Conservation (phyloP, 306 rosid genomes). For the Adenanthera pavonina region DNA sequence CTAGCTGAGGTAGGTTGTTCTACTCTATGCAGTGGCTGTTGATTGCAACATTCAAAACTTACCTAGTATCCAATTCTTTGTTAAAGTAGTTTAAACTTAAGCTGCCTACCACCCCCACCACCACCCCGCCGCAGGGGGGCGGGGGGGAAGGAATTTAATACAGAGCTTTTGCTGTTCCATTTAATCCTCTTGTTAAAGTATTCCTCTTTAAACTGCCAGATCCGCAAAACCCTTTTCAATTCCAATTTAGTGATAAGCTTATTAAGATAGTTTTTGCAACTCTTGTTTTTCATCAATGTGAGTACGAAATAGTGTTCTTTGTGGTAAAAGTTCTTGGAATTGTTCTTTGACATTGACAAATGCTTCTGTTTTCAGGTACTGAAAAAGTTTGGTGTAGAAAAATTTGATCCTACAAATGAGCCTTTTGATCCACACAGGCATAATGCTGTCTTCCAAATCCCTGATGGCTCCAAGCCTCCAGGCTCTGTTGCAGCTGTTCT, state of each 20-base stretch:
- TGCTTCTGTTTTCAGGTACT: conserved; percentile 67
- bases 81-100: conserved; percentile 8
- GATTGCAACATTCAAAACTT: conserved; percentile 19
- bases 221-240: not conserved
- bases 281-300: conserved; percentile 23
- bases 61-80: not conserved
- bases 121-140: too few relatives aligned
- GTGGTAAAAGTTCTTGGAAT: not conserved
- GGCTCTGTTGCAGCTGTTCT: conserved; percentile 84
- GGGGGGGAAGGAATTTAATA: too few relatives aligned
- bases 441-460: conserved; percentile 80
- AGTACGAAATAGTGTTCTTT: conserved; percentile 14
- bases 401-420: conserved; percentile 86
- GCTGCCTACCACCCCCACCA: too few relatives aligned
- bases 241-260: not conserved
- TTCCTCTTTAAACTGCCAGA: not conserved
- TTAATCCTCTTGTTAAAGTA: not conserved
- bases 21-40: conserved; percentile 7
- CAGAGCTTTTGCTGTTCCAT: not conserved
- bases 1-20: conserved; percentile 70
- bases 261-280: not conserved
- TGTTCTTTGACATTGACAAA: conserved; percentile 17
- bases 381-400: conserved; percentile 80
- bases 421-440: conserved; percentile 95
- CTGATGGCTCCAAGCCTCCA: conserved; percentile 84